These are phyloP conservation scores for Tulasnella sp. DNA, from an alignment of 768 basidiomycete genomes.

Conservation along the genomic window DNA sequence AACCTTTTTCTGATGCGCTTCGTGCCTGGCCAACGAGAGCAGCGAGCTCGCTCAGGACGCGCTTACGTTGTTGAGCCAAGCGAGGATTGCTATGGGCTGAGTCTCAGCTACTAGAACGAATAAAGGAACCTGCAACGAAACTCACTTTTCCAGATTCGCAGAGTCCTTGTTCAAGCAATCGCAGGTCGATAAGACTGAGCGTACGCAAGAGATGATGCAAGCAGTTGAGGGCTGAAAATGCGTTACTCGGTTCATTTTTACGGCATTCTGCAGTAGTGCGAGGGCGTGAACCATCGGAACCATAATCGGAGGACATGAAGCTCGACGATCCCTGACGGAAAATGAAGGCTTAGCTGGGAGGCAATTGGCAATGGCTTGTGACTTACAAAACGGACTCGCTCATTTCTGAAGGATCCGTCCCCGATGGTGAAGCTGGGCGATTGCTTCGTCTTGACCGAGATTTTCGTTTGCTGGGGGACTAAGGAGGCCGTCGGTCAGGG, in stretches of 20 bases:
- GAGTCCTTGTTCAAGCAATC: slow-evolving; percentile 80
- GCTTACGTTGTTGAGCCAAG: slow-evolving; percentile 68
- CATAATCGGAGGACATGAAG: slow-evolving; percentile 47
- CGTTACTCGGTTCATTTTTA: slow-evolving; percentile 56
- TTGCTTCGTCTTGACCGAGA: neutral
- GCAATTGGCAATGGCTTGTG: neutral
- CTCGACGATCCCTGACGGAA: neutral
- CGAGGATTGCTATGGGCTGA: slow-evolving; percentile 28
- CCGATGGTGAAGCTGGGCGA: neutral
- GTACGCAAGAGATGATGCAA: slow-evolving; percentile 88
- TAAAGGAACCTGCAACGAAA: neutral
- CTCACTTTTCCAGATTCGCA: slow-evolving; percentile 45
- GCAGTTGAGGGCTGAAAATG: slow-evolving; percentile 94
- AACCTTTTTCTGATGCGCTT: slow-evolving; percentile 17
- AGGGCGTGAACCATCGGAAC: slow-evolving; percentile 75
- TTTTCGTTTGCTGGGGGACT: neutral
- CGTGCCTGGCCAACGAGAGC: slow-evolving; percentile 66
- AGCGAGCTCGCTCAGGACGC: slow-evolving; percentile 69
- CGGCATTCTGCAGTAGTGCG: slow-evolving; percentile 75
- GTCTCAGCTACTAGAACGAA: neutral
- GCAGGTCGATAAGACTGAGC: slow-evolving; percentile 69
- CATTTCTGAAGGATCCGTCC: neutral
- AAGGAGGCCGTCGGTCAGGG: neutral
- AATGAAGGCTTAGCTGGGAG: neutral
- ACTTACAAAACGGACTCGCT: slow-evolving; percentile 3